Base-by-base conservation (phyloP, 805 yeast genomes). In the Ogataea parapolymorpha region DNA sequence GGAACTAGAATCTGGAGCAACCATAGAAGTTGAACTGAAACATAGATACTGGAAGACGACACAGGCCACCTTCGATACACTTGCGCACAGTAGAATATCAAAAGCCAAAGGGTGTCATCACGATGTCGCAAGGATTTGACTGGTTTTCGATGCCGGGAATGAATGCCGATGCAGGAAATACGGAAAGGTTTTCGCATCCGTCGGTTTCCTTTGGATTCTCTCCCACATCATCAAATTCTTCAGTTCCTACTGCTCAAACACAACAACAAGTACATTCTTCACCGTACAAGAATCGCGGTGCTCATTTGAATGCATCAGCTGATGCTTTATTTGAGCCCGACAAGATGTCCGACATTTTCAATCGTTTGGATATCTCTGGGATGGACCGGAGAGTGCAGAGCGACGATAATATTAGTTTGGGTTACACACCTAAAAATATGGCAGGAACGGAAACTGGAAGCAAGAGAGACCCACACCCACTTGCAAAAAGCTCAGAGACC, bases 151-250 rank as follows among this genome's bases (percentile, higher is more conserved):
- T 52, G 10, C 51, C 54, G 11, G 54, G 57, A 5, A 37, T 41
- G 35, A 43, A 37, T 33, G 39, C 35, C 23, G 35, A 35, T 31
- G 37, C 18, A 25, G 12, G 23, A 17, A 26, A 20, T 4, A n/a
- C 44, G 3, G 13, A 24, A n/a, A 23, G 12, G 6, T 16, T 30
- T 20, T 22, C 72, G 4, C 78, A 77, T 7, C 81, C 81, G 3
- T 68, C 64, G 18, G 80, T 75, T 6, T 75, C 81, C 2, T 76
- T 77, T 55, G 74, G 75, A 6, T 17, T 39, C 10, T 37, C 50
- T 46, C 20, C 53, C 54, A 3, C 52, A 50, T 9, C 47, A n/a
- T 39, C 53, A 4, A 39, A 25, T 24, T 32, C 51, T 30, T 26
- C 43, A n/a, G 26, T 40, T 11, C 14, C 38, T 16, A 16, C 37